Base-by-base conservation (phyloP, 225 moss, liverwort and hornwort genomes). In the Bryoerythrophyllum caledonicum region DNA sequence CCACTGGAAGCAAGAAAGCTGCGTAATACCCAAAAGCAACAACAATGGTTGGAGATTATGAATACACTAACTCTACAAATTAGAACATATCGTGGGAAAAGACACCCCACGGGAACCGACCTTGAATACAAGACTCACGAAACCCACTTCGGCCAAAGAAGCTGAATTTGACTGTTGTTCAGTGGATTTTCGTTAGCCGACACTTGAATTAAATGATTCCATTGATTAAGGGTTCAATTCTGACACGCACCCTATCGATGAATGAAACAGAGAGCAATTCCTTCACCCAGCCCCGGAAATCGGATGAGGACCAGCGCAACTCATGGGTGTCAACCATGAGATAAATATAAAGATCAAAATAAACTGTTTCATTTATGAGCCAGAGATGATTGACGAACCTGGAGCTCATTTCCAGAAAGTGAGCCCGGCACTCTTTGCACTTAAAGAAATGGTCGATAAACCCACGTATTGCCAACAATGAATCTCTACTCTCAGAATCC, bases 371-470 rank as follows among this genome's bases (percentile, higher is more conserved):
- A 23, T 75, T 52, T 12, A 35, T 11, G 30, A 63, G 40, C 34
- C 20, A 76, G 21, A 65, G 73, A 55, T 24, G 52, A 24, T 34
- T 52, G 28, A 37, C 62, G 46, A 20, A 94, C 94, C 90, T 90
- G 75, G 83, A 79, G 83, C 91, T 94, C 87, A 93, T 87, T 67
- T 84, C 79, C 72, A 87, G 63, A 66, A 94, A 97, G 61, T 97
- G 97, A 27, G 81, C 82, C 24, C 90, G 91, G 79, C 97, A 97
- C 68, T 91, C 93, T 82, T 89, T 78, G 72, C 97, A 97, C 46
- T 78, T 83, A 57, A 97, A 93, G 79, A 97, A 97, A 81, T 90
- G 82, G 44, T 84, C 80, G 59, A 97, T 84, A 78, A 97, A 97
- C 30, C 79, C 83, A 21, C 80, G 83, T 58, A 97, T 86, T 40